These are phyloP conservation scores for Escallonia herrerae DNA, from an alignment of 129 eudicot species.

Conservation along the genomic window DNA sequence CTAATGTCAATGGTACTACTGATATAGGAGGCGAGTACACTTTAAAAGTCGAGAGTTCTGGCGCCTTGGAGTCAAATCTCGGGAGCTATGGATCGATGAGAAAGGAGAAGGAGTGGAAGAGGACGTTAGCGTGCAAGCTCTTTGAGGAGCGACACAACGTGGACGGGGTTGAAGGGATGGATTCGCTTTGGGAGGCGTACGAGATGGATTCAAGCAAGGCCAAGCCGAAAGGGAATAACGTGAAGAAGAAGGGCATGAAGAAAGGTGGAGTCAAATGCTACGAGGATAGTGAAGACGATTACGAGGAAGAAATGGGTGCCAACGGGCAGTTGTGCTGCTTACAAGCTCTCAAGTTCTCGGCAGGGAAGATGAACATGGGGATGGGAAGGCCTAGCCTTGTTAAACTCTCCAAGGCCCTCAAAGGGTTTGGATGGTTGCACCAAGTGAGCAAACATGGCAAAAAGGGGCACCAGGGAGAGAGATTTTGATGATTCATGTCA, in stretches of 20 bases:
- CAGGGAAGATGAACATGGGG: constrained; percentile 91
- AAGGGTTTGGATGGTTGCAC: constrained; percentile 88
- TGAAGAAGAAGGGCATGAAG: constrained; percentile 20
- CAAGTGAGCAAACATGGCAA: constrained; percentile 54
- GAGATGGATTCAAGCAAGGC: constrained; percentile 37
- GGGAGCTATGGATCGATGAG: constrained; percentile 85
- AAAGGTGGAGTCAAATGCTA: neutral
- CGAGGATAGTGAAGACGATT: constrained; percentile 35
- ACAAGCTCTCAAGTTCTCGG: constrained; percentile 77
- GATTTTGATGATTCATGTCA: neutral
- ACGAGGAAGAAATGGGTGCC: constrained; percentile 30
- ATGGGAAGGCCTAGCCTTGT: constrained; percentile 81
- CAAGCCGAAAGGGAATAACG: constrained; percentile 14
- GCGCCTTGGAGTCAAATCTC: constrained; percentile 16
- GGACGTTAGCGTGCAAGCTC: constrained; percentile 53
- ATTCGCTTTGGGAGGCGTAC: constrained; percentile 76
- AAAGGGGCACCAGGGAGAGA: constrained; percentile 5
- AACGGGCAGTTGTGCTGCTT: constrained; percentile 70
- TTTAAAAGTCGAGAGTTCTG: constrained; percentile 1
- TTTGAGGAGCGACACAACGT: constrained; percentile 55
- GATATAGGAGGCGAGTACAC: neutral
- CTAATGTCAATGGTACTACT: neutral
- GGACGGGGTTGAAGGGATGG: constrained; percentile 77
- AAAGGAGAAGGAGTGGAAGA: constrained; percentile 65
- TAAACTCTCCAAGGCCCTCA: constrained; percentile 68